These are phyloP conservation scores for Alternaria viburni DNA, from an alignment of 2,329 filamentous ascomycete species.

Conservation along the genomic window DNA sequence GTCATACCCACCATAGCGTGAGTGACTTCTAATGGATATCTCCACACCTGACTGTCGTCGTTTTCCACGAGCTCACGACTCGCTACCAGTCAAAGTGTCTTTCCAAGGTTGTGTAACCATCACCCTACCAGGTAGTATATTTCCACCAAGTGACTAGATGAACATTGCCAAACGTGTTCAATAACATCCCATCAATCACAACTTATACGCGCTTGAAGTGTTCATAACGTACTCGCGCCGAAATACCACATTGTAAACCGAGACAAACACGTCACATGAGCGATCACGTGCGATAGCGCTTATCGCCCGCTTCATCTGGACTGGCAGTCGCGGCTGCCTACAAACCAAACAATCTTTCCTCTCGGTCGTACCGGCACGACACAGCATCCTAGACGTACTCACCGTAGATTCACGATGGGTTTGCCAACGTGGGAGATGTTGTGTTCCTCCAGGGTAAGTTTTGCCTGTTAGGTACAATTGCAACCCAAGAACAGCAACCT, in stretches of 20 bases:
- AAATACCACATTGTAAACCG: not conserved
- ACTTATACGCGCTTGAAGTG: not conserved
- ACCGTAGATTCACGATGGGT: no score
- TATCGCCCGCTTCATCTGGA: not conserved
- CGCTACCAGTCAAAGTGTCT: not conserved
- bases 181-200: not conserved
- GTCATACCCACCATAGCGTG: not conserved
- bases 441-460: not conserved
- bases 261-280: not conserved
- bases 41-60: not conserved
- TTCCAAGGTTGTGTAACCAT: not conserved
- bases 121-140: no score
- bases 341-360: no score
- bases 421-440: not conserved
- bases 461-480: not conserved
- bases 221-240: not conserved
- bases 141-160: not conserved
- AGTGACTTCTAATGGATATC: not conserved
- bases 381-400: no score
- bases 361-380: not conserved
- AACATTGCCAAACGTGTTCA: not conserved
- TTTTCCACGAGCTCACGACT: slow-evolving; percentile 1
- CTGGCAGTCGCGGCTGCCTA: not conserved
- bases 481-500: no score
- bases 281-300: slow-evolving; percentile 3